phyloP scores from a whole-genome alignment of 306 rosid genomes.

The Medicago arabica region DNA sequence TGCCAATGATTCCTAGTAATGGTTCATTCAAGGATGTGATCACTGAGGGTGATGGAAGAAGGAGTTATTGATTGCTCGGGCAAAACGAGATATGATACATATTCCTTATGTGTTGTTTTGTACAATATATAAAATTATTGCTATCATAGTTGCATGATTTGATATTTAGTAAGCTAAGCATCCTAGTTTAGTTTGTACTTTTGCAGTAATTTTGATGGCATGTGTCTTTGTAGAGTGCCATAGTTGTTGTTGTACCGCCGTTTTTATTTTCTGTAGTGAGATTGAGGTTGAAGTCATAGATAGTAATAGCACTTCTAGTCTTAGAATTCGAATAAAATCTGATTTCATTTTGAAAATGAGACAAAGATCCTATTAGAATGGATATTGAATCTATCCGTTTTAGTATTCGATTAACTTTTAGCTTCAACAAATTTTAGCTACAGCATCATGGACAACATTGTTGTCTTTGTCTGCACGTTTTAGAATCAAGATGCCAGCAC shows the following conservation, averaged over 20 bases:
- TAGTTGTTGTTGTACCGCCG: neutral
- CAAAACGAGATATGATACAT: neutral
- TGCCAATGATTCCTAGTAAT: slow-evolving; percentile 96
- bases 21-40: slow-evolving; percentile 90
- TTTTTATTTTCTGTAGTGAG: neutral
- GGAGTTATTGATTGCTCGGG: slow-evolving; percentile 43
- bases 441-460: neutral
- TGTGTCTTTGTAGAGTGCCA: slow-evolving; percentile 16
- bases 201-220: slow-evolving; percentile 4
- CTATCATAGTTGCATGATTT: neutral
- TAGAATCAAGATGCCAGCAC: slow-evolving; percentile 28
- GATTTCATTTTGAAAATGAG: slow-evolving; percentile 1
- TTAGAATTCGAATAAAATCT: neutral
- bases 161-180: slow-evolving; percentile 15
- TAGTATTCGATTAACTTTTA: neutral
- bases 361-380: neutral
- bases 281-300: slow-evolving; percentile 28
- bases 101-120: slow-evolving; percentile 30
- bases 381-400: neutral
- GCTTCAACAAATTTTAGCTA: neutral
- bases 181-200: slow-evolving; percentile 3
- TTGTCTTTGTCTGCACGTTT: slow-evolving; percentile 14
- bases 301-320: slow-evolving; percentile 5
- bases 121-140: slow-evolving; percentile 32
- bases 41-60: slow-evolving; percentile 89